Conservation (phyloP, 805 yeast genomes). For the Nadsonia fulvescens region DNA sequence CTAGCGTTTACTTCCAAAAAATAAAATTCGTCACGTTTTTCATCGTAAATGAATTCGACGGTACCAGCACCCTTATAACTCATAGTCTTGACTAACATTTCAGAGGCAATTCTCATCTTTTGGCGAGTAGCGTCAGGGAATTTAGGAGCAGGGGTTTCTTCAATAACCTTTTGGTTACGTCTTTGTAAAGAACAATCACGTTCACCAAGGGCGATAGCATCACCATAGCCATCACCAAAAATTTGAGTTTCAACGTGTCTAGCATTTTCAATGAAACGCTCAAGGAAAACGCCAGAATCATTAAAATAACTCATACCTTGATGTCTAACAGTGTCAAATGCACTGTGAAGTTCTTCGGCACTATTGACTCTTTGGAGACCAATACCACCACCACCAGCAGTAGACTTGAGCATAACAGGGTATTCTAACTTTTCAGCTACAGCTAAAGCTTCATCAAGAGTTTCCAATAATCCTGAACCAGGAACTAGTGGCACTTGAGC, state of each 20-base stretch:
- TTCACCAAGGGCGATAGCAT: slow-evolving; percentile 88
- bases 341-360: slow-evolving; percentile 61
- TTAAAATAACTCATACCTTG: slow-evolving; percentile 89
- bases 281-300: slow-evolving; percentile 88
- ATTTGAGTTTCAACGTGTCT: slow-evolving; percentile 94
- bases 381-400: slow-evolving; percentile 99
- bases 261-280: slow-evolving; percentile 85
- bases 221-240: slow-evolving; percentile 90
- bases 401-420: slow-evolving; percentile 91
- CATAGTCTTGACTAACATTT: slow-evolving; percentile 62
- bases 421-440: slow-evolving; percentile 59
- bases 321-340: slow-evolving; percentile 80
- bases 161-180: slow-evolving; percentile 90
- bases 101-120: slow-evolving; percentile 68
- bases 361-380: slow-evolving; percentile 88
- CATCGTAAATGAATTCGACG: slow-evolving; percentile 87
- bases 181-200: slow-evolving; percentile 96
- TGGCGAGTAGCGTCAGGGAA: slow-evolving; percentile 64
- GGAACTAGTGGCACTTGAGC: slow-evolving; percentile 97
- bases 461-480: slow-evolving; percentile 72
- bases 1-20: slow-evolving; percentile 93
- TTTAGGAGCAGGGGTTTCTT: slow-evolving; percentile 96
- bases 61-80: slow-evolving; percentile 95
- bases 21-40: slow-evolving; percentile 71
- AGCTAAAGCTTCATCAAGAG: slow-evolving; percentile 54